Conservation (phyloP, 139 green algal genomes). For the Chlorella sp. region DNA sequence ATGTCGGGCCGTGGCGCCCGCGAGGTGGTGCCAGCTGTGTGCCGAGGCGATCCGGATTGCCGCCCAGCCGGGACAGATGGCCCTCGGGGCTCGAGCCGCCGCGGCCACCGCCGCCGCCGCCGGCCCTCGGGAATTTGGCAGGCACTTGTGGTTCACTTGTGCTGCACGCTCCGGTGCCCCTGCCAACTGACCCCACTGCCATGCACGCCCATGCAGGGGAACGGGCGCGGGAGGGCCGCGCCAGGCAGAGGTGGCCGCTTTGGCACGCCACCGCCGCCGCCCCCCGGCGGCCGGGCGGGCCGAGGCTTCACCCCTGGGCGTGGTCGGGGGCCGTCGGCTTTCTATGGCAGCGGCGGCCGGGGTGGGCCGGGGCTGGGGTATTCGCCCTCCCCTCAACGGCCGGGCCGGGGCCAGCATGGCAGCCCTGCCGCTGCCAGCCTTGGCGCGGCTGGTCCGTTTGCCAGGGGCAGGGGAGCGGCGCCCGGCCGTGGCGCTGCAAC, state of each 20-base stretch:
- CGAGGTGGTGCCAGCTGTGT: no score
- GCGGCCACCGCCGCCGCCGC: no score
- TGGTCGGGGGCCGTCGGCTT: neutral
- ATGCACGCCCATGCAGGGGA: neutral
- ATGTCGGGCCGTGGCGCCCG: no score
- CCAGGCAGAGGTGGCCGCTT: neutral
- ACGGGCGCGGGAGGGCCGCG: neutral
- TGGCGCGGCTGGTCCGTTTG: no score
- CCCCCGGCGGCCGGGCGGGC: neutral
- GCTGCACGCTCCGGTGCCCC: neutral
- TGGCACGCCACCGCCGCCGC: conserved; percentile 5
- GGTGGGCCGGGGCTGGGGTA: neutral
- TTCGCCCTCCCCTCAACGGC: neutral
- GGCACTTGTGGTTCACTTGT: neutral
- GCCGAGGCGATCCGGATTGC: no score
- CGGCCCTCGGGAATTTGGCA: neutral
- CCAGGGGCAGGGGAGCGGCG: neutral
- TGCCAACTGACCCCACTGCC: no score
- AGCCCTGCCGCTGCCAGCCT: neutral
- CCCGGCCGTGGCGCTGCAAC: neutral
- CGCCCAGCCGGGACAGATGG: no score
- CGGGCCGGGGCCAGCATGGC: neutral
- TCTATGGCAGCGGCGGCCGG: neutral
- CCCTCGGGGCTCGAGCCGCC: no score
- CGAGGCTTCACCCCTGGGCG: neutral